Conservation (phyloP, 306 rosid species). For the Sesbania bispinosa region DNA sequence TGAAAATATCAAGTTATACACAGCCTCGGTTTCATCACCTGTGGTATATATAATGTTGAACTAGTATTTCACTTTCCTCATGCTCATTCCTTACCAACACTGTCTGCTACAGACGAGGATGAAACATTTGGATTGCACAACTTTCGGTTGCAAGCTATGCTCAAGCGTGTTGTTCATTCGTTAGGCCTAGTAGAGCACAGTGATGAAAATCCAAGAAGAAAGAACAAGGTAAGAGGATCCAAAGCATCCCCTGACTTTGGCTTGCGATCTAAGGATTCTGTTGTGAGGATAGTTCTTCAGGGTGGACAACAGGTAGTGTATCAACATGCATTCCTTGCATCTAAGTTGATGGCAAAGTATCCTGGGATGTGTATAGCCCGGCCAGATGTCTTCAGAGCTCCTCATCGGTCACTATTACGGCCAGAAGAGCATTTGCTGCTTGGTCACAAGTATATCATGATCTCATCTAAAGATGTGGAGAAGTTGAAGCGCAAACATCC, state of each 20-base stretch:
- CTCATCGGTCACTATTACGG: conserved; percentile 46
- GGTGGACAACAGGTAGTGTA: conserved; percentile 51
- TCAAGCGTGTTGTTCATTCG: conserved; percentile 38
- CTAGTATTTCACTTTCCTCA: background rate
- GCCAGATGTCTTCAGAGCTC: conserved; percentile 55
- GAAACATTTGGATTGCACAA: conserved; percentile 35
- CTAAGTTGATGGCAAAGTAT: conserved; percentile 47
- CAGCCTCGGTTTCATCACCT: conserved; percentile 35
- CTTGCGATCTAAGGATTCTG: conserved; percentile 23
- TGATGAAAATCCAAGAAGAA: conserved; percentile 15
- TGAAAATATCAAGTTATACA: conserved; percentile 30
- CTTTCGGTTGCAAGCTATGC: conserved; percentile 37
- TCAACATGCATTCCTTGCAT: conserved; percentile 42
- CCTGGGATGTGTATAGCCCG: conserved; percentile 54
- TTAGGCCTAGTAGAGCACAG: conserved; percentile 35
- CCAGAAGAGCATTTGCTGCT: conserved; percentile 48
- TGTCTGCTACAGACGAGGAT: conserved; percentile 12
- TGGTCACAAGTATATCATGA: conserved; percentile 56
- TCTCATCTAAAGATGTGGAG: conserved; percentile 37
- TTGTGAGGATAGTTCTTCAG: conserved; percentile 51
- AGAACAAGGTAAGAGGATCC: conserved; percentile 16
- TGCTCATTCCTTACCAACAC: conserved; percentile 16
- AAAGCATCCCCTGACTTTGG: conserved; percentile 22
- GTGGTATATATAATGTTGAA: conserved; percentile 3
- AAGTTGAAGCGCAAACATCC: conserved; percentile 48